A percentile compares a stretch with the other conserved stretches of the same genome.
Evolutionary conservation across 2,329 filamentous ascomycete species (phyloP).

Genomic region (Fonsecaea erecta): DNA sequence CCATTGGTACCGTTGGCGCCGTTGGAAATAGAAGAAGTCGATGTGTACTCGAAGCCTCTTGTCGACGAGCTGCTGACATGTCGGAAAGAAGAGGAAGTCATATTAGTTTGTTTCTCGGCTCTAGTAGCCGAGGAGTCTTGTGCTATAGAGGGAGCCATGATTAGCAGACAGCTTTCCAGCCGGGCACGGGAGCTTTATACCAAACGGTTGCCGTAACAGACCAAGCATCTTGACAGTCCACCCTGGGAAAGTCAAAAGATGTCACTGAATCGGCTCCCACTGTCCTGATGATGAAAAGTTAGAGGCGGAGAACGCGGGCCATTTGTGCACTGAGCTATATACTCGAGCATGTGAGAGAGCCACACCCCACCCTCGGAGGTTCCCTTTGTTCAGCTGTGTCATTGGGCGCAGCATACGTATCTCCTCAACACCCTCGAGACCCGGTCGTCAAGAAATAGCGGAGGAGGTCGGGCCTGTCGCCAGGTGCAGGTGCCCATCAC

Average conservation of each 20-base stretch:
- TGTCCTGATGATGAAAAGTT: background rate
- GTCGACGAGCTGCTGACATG: constrained; percentile 7
- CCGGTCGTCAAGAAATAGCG: background rate
- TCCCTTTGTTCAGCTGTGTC: background rate
- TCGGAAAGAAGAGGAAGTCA: constrained; percentile 15
- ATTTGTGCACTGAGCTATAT: constrained; percentile 12
- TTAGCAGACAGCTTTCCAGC: background rate
- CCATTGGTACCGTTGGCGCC: constrained; percentile 7
- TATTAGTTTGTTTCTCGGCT: constrained; percentile 9
- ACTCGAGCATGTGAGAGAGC: background rate
- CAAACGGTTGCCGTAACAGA: constrained; percentile 13
- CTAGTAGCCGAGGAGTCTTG: constrained; percentile 17
- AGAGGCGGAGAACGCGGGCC: constrained; percentile 5
- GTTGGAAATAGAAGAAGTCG: constrained; percentile 9
- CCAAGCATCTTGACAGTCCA: constrained; percentile 14
- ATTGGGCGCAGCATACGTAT: background rate
- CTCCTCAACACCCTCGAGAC: background rate
- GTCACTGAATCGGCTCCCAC: background rate
- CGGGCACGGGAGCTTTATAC: constrained; percentile 10
- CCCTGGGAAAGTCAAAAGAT: constrained; percentile 7
- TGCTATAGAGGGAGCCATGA: background rate
- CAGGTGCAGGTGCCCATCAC: background rate
- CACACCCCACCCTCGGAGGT: background rate
- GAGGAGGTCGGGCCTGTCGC: background rate
- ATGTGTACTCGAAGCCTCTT: constrained; percentile 14